Evolutionary conservation across 2,329 filamentous ascomycete species (phyloP), one percentile per base, ranked within the genome.

Genomic region (Cordyceps javanica): DNA sequence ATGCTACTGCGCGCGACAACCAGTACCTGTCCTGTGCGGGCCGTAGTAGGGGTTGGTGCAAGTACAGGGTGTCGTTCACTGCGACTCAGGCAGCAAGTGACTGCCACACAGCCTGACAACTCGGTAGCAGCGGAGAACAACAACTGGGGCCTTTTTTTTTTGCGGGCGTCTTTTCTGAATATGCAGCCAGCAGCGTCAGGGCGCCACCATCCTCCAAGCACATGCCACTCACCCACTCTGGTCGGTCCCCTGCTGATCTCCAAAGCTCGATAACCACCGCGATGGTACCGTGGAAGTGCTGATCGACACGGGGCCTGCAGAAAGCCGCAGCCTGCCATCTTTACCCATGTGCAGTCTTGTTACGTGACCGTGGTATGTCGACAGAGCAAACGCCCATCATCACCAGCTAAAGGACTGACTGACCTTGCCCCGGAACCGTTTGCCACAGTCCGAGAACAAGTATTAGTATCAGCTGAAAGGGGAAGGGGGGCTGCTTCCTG

Each of bases 241-340:
- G n/a, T n/a, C n/a, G n/a, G n/a, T n/a, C 28, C 51, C 38, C 52
- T 55, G 41, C 32, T 55, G 52, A 55, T 55, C 52, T 26, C 25
- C 21, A 28, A n/a, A 38, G 25, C 39, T 26, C 19, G 23, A 30
- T 19, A 16, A 32, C 50, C 38, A 53, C 36, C 9, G 34, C 28
- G 21, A 38, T 19, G 48, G 45, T 26, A 26, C 8, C 26, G n/a
- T 11, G 13, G 39, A 16, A 28, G 9, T 30, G 34, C 23, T 41
- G 25, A 52, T 52, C 49, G 49, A 52, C 49, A 30, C n/a, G 26
- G 5, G 10, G 11, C n/a, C 25, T 19, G 36, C 34, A 52, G 26
- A 2, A 3, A 28, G 26, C 10, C 16, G 28, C 21, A 36, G 30
- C 28, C 16, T 36, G 36, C 11, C 3, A 23, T 52, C 36, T 23